Percentiles rank a stretch among this genome's conserved stretches.
Conservation (phyloP, 768 basidiomycete genomes). For the Russula brevipes region DNA sequence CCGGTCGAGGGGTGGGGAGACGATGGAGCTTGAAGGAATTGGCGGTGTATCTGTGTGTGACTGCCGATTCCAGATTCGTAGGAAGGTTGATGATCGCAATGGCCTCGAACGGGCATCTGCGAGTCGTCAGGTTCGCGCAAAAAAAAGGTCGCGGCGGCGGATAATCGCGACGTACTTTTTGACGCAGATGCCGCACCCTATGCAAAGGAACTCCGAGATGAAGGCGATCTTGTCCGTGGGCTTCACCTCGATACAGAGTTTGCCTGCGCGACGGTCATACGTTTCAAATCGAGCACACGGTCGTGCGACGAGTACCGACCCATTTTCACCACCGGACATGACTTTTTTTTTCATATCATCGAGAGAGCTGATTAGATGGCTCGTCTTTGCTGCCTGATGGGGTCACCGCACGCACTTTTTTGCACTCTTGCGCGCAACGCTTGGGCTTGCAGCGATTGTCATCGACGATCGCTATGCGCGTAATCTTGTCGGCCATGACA, state of each 20-base stretch:
- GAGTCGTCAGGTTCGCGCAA: not conserved
- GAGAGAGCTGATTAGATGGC: conserved; percentile 18
- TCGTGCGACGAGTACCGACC: conserved; percentile 43
- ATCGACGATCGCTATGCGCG: conserved; percentile 94
- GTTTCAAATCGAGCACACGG: not conserved
- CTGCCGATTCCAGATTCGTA: conserved; percentile 91
- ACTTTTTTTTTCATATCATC: conserved; percentile 35
- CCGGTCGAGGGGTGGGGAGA: conserved; percentile 92
- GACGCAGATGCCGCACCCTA: conserved; percentile 99
- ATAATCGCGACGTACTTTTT: conserved; percentile 70
- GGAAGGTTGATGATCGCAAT: conserved; percentile 99
- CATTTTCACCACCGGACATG: conserved; percentile 98
- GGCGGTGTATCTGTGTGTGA: conserved; percentile 97
- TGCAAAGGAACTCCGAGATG: conserved; percentile 98
- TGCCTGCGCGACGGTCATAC: conserved; percentile 47
- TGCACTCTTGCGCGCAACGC: conserved; percentile 95
- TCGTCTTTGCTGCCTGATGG: conserved; percentile 6
- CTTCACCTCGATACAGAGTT: conserved; percentile 98
- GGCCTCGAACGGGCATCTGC: conserved; percentile 97
- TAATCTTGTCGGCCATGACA: conserved; percentile 85
- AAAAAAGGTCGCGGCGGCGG: not conserved
- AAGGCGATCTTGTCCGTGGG: conserved; percentile 95
- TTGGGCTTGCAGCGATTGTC: conserved; percentile 94
- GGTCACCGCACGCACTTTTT: conserved; percentile 56
- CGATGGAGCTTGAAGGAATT: conserved; percentile 99